These are phyloP conservation scores for Penicillium digitatum DNA, from an alignment of 2,329 filamentous ascomycete genomes.

Conservation along the genomic window DNA sequence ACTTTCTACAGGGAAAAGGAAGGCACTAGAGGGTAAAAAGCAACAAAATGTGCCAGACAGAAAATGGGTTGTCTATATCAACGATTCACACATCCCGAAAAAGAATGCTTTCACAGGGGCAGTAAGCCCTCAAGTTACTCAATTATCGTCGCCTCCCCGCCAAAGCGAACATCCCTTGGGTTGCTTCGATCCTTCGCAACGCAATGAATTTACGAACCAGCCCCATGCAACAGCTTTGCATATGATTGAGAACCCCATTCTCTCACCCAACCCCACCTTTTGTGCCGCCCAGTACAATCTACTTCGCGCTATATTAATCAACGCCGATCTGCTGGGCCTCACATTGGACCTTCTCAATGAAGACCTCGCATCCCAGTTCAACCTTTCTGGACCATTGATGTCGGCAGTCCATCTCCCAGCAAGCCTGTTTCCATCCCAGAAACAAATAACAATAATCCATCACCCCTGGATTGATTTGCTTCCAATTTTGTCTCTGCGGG, in stretches of 20 bases:
- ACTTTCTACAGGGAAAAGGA: slow-evolving; percentile 10
- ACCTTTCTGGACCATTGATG: slow-evolving; percentile 12
- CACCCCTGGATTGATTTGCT: slow-evolving; percentile 33
- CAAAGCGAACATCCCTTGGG: no score
- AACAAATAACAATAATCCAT: slow-evolving; percentile 20
- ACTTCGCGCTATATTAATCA: slow-evolving; percentile 11
- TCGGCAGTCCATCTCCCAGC: slow-evolving; percentile 11
- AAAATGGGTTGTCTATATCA: slow-evolving; percentile 19
- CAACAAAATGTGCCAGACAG: not conserved
- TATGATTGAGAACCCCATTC: not conserved
- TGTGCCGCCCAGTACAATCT: slow-evolving; percentile 8
- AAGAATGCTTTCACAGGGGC: not conserved
- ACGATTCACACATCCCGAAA: not conserved
- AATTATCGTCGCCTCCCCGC: not conserved
- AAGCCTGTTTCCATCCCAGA: slow-evolving; percentile 14
- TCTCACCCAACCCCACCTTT: not conserved
- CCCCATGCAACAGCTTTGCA: not conserved
- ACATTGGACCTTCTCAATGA: slow-evolving; percentile 12
- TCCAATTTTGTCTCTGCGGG: slow-evolving; percentile 24
- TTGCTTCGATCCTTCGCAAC: no score
- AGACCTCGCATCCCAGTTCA: slow-evolving; percentile 19
- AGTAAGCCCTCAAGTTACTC: not conserved
- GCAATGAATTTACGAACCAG: not conserved
- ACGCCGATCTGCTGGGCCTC: slow-evolving; percentile 15
- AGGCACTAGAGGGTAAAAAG: slow-evolving; percentile 5